These are phyloP conservation scores for Clavispora vitiphila DNA, from an alignment of 805 yeast genomes.

Conservation along the genomic window DNA sequence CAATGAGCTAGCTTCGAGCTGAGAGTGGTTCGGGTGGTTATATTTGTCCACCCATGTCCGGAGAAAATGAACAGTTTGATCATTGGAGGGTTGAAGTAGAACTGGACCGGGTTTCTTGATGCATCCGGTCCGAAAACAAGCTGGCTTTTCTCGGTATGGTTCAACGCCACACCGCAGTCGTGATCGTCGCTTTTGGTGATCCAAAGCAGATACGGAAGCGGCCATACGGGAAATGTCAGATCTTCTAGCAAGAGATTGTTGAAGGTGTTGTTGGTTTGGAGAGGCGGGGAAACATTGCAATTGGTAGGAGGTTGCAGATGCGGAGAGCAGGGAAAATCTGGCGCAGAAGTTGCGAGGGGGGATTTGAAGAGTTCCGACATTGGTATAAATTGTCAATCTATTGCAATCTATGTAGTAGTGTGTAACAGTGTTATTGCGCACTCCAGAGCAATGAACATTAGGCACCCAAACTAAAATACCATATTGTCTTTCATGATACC, in stretches of 20 bases:
- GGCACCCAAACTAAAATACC: no score
- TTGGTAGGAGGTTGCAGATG: conserved; percentile 36
- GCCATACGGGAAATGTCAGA: conserved; percentile 70
- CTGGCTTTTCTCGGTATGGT: conserved; percentile 56
- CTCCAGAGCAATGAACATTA: no score
- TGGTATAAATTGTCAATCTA: no score
- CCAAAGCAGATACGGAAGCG: conserved; percentile 81
- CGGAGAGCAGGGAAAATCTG: conserved; percentile 31
- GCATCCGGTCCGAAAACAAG: conserved; percentile 69
- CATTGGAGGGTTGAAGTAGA: conserved; percentile 64
- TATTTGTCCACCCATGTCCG: conserved; percentile 23
- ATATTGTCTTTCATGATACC: no score
- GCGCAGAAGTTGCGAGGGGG: conserved; percentile 44
- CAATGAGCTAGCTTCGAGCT: conserved; percentile 30
- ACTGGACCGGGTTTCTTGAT: conserved; percentile 46
- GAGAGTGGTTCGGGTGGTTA: conserved; percentile 18
- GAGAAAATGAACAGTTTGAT: conserved; percentile 52
- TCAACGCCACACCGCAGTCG: conserved; percentile 60
- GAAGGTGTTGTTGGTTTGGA: conserved; percentile 76
- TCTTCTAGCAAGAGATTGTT: conserved; percentile 64
- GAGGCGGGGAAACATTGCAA: conserved; percentile 32
- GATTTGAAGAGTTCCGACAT: conserved; percentile 39
- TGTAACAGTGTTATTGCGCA: no score
- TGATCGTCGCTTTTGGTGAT: conserved; percentile 41
- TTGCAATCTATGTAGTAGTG: no score